These are phyloP conservation scores for Penicillium macrosclerotiorum DNA, from an alignment of 495 filamentous ascomycete species.

Conservation along the genomic window DNA sequence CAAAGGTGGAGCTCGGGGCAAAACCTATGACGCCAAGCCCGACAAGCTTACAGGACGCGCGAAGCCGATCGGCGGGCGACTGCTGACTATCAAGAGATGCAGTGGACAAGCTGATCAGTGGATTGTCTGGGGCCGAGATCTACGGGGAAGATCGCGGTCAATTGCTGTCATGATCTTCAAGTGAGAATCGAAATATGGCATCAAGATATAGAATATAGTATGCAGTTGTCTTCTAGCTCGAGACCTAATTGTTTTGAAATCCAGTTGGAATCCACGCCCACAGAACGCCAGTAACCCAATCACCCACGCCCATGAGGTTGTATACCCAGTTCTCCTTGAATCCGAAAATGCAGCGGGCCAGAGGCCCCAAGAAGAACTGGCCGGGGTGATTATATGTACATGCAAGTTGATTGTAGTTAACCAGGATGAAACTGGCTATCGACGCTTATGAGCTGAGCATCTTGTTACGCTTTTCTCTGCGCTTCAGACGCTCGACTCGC, in stretches of 20 bases:
- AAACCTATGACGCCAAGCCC: conserved; percentile 9
- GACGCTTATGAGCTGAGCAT: conserved; percentile 76
- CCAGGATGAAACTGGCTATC: conserved; percentile 1
- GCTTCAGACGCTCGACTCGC: conserved; percentile 86
- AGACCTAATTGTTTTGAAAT: conserved; percentile 1
- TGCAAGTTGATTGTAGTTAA: conserved; percentile 7
- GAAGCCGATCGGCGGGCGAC: neutral
- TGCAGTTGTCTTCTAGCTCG: conserved; percentile 2
- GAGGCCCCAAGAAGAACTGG: conserved; percentile 3
- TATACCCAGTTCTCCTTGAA: conserved; percentile 3
- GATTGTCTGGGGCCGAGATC: neutral
- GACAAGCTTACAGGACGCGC: neutral
- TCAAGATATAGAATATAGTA: neutral
- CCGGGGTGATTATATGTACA: conserved; percentile 12
- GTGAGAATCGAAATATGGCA: neutral
- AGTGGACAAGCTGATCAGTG: too few relatives aligned
- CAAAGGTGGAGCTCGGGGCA: neutral
- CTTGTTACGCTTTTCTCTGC: conserved; percentile 97
- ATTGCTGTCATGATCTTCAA: too few relatives aligned
- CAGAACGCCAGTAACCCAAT: conserved; percentile 16
- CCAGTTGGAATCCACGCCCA: conserved; percentile 13
- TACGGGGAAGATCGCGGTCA: neutral
- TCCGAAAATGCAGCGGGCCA: too few relatives aligned
- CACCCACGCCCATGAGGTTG: conserved; percentile 3
- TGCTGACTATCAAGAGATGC: too few relatives aligned